Conservation (phyloP, 805 yeast species). For the Yamadazyma insecticola region DNA sequence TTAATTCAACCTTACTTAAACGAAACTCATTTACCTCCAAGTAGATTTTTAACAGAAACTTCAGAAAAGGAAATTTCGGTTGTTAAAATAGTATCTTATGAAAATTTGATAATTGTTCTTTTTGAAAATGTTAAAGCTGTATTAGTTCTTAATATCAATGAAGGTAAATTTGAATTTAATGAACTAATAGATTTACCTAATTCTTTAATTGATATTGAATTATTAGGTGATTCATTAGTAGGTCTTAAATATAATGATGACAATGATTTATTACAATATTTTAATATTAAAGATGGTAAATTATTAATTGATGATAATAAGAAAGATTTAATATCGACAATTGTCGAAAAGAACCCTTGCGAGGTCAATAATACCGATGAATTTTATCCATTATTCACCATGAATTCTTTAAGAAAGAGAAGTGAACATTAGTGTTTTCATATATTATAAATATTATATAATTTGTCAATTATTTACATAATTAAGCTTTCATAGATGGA, state of each 20-base stretch:
- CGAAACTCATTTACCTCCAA: slow-evolving; percentile 60
- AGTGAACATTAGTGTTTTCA: slow-evolving; percentile 47
- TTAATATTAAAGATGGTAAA: background rate
- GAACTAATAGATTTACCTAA: slow-evolving; percentile 22
- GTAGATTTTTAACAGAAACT: slow-evolving; percentile 50
- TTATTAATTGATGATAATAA: background rate
- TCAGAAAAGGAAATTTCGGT: slow-evolving; percentile 54
- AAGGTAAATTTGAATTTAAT: slow-evolving; percentile 21
- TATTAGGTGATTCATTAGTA: slow-evolving; percentile 16
- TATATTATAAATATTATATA: slow-evolving; percentile 1
- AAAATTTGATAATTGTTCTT: slow-evolving; percentile 33
- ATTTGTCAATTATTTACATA: slow-evolving; percentile 1
- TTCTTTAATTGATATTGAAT: slow-evolving; percentile 26
- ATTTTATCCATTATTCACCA: slow-evolving; percentile 46
- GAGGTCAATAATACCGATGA: slow-evolving; percentile 32
- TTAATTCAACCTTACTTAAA: slow-evolving; percentile 38
- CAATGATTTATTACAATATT: slow-evolving; percentile 12
- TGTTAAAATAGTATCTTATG: slow-evolving; percentile 13
- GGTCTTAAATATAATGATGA: slow-evolving; percentile 30
- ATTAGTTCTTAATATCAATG: slow-evolving; percentile 29
- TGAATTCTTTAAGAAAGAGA: slow-evolving; percentile 52
- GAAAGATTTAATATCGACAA: slow-evolving; percentile 8
- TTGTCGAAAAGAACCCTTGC: slow-evolving; percentile 24
- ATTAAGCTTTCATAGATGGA: too few relatives aligned
- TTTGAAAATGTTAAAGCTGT: slow-evolving; percentile 50